Conservation (phyloP, 805 yeast species). For the Cephaloascus albidus region DNA sequence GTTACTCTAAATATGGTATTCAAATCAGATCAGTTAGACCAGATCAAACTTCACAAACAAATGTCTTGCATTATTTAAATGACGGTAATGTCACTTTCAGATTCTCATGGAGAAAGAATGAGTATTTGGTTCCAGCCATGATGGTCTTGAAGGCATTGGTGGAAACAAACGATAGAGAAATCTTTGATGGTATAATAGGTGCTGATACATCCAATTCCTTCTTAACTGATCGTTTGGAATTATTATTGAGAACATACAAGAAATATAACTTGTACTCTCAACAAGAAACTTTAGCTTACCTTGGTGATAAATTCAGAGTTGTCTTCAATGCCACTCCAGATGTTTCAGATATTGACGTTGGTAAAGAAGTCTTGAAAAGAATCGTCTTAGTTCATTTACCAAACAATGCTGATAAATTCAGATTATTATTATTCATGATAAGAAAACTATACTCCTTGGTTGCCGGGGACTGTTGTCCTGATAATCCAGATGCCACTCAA, state of each 20-base stretch:
- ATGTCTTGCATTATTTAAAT: constrained; percentile 88
- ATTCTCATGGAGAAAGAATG: constrained; percentile 95
- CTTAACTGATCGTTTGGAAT: constrained; percentile 95
- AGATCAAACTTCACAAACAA: constrained; percentile 96
- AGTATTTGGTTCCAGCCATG: constrained; percentile 85
- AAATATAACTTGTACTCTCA: constrained; percentile 68
- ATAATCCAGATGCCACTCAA: constrained; percentile 98
- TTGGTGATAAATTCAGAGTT: constrained; percentile 93
- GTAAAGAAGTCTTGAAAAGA: constrained; percentile 70
- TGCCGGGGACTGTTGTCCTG: constrained; percentile 94
- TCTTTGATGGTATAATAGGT: constrained; percentile 94
- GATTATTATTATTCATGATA: constrained; percentile 86
- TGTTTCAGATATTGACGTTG: constrained; percentile 83
- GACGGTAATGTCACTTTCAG: constrained; percentile 97
- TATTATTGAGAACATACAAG: constrained; percentile 82
- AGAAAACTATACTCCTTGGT: constrained; percentile 90
- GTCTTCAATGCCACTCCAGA: constrained; percentile 88
- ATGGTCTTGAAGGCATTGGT: constrained; percentile 86
- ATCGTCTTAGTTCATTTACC: constrained; percentile 86
- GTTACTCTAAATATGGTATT: constrained; percentile 84
- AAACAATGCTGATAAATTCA: constrained; percentile 69
- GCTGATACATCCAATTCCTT: constrained; percentile 80
- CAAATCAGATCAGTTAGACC: constrained; percentile 93
- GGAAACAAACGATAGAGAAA: constrained; percentile 89
- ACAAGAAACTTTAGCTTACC: constrained; percentile 83